These are phyloP conservation scores for Pestalotiopsis sp. DNA, from an alignment of 2,329 filamentous ascomycete genomes.

Conservation along the genomic window DNA sequence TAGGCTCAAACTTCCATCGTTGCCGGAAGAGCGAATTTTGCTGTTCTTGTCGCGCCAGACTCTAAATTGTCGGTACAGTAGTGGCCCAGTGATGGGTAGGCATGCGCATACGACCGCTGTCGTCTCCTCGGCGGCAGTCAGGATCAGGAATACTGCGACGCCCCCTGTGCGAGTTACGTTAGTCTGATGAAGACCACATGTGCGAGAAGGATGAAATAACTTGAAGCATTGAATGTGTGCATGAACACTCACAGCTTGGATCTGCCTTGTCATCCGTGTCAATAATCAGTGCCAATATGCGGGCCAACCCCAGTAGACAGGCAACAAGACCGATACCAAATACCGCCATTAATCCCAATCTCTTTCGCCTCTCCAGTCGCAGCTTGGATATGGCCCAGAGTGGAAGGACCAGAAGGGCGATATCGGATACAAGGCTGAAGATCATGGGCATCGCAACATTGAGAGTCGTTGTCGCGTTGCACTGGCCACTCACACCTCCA, in stretches of 20 bases:
- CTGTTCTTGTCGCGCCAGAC: constrained; percentile 4
- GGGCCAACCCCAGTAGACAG: constrained; percentile 22
- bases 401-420: constrained; percentile 20
- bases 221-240: too few relatives aligned
- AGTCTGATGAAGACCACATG: background rate
- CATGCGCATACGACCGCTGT: constrained; percentile 26
- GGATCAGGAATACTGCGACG: constrained; percentile 23
- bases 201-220: too few relatives aligned
- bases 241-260: constrained; percentile 21
- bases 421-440: constrained; percentile 25
- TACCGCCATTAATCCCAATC: constrained; percentile 23
- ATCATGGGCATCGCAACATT: constrained; percentile 23
- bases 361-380: constrained; percentile 21
- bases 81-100: constrained; percentile 21
- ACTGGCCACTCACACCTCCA: constrained; percentile 18
- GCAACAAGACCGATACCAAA: constrained; percentile 25
- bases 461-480: constrained; percentile 23
- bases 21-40: background rate
- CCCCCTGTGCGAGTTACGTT: constrained; percentile 15
- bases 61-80: constrained; percentile 12
- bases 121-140: constrained; percentile 26
- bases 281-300: constrained; percentile 21
- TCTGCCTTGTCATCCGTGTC: constrained; percentile 25
- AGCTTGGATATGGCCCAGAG: constrained; percentile 24
- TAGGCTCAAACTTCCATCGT: background rate